Percentiles rank a stretch among this genome's conserved stretches.
These are phyloP conservation scores for Stylonectria norvegica DNA, from an alignment of 2,329 filamentous ascomycete genomes.

Conservation along the genomic window DNA sequence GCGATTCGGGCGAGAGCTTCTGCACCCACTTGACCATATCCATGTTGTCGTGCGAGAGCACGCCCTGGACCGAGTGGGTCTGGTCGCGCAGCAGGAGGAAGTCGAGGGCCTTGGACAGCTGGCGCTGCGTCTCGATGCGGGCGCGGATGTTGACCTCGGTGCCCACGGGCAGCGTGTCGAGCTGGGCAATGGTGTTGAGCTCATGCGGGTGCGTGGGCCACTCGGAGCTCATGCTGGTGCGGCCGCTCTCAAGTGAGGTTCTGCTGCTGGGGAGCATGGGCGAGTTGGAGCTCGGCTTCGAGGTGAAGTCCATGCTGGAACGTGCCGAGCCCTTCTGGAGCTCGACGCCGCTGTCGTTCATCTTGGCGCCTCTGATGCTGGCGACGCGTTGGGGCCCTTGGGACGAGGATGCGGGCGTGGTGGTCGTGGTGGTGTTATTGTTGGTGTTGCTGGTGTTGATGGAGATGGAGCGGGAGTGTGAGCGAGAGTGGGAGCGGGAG, in stretches of 20 bases:
- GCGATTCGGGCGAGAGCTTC: constrained; percentile 72
- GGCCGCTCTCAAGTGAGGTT: constrained; percentile 36
- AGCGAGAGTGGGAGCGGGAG: constrained; percentile 10
- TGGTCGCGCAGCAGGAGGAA: constrained; percentile 87
- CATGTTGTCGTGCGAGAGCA: constrained; percentile 55
- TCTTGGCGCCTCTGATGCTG: constrained; percentile 20
- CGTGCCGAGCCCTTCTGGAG: constrained; percentile 27
- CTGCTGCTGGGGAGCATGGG: constrained; percentile 19
- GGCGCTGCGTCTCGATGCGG: constrained; percentile 61
- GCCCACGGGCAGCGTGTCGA: constrained; percentile 36
- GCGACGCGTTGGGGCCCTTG: constrained; percentile 5
- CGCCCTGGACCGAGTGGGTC: constrained; percentile 78
- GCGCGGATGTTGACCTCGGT: constrained; percentile 42
- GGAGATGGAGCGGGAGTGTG: constrained; percentile 7
- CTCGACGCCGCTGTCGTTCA: constrained; percentile 34
- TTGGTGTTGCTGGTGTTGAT: constrained; percentile 3
- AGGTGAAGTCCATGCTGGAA: constrained; percentile 29
- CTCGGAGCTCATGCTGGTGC: constrained; percentile 36
- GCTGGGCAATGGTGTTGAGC: constrained; percentile 37
- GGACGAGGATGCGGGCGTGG: constrained; percentile 13
- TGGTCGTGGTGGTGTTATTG: constrained; percentile 4
- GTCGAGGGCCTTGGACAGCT: constrained; percentile 76
- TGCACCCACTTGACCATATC: constrained; percentile 87
- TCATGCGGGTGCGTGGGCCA: constrained; percentile 40
- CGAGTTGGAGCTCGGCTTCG: constrained; percentile 1